Conservation (phyloP, 495 filamentous ascomycete species). For the Neurospora sp. region DNA sequence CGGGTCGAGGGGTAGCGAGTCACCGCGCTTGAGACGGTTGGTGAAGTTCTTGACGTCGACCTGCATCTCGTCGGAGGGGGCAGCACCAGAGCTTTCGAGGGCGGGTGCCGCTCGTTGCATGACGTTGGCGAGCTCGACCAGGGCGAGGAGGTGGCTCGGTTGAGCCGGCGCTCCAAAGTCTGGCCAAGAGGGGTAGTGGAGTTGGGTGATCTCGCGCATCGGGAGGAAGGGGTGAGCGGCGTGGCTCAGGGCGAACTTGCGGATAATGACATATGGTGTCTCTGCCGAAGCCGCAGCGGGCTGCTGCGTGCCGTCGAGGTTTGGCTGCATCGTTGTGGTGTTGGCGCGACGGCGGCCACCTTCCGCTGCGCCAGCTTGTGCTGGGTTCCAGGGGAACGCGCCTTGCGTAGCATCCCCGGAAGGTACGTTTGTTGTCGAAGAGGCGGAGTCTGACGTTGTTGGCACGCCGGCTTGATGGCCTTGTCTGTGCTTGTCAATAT, state of each 20-base stretch:
- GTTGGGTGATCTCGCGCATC: constrained; percentile 86
- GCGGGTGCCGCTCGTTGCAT: constrained; percentile 38
- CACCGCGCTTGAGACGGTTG: constrained; percentile 1
- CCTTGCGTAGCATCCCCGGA: background rate
- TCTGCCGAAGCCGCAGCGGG: constrained; percentile 26
- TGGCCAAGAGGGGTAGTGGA: constrained; percentile 92
- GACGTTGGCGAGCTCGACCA: constrained; percentile 78
- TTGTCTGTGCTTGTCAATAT: constrained; percentile 44
- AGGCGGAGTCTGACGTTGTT: constrained; percentile 9
- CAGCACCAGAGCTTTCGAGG: constrained; percentile 30
- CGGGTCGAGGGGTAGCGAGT: constrained; percentile 19
- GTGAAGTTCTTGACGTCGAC: background rate
- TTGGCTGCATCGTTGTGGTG: constrained; percentile 24
- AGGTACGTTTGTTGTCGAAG: constrained; percentile 1
- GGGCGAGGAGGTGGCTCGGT: constrained; percentile 69
- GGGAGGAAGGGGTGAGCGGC: constrained; percentile 68
- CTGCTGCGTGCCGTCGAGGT: background rate
- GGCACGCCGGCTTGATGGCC: constrained; percentile 4
- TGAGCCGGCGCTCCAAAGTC: constrained; percentile 93
- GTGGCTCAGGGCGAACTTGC: constrained; percentile 79
- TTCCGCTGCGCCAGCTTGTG: constrained; percentile 5
- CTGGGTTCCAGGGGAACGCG: background rate
- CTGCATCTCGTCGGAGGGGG: constrained; percentile 15
- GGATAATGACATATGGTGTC: constrained; percentile 67
- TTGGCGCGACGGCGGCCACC: constrained; percentile 34